Conservation (phyloP, 805 yeast species). For the Suhomyces sp. region DNA sequence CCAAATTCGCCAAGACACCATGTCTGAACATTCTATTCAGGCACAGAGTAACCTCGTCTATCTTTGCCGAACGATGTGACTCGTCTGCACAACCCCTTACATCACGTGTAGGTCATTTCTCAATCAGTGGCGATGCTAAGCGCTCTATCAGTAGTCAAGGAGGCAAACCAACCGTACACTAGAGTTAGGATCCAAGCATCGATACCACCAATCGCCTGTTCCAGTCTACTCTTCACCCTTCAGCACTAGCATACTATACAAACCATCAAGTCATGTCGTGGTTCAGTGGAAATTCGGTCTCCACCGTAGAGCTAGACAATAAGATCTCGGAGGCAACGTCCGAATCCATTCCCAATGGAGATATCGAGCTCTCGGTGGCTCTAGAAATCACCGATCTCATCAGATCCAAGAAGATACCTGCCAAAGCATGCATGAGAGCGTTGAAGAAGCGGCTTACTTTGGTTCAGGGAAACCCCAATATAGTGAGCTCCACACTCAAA, state of each 20-base stretch:
- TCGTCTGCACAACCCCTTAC: not conserved
- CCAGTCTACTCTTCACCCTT: not conserved
- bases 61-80: not conserved
- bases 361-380: constrained; percentile 66
- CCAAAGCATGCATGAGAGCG: constrained; percentile 83
- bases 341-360: constrained; percentile 90
- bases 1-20: not conserved
- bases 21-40: not conserved
- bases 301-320: constrained; percentile 48
- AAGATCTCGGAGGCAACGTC: constrained; percentile 77
- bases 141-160: not conserved
- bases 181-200: not conserved
- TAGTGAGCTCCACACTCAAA: constrained; percentile 70
- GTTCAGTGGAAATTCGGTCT: constrained; percentile 41
- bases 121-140: not conserved
- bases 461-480: constrained; percentile 70
- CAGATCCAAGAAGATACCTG: constrained; percentile 71
- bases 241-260: no score
- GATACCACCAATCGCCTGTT: not conserved
- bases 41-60: not conserved
- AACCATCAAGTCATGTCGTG: constrained; percentile 45
- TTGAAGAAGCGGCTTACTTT: constrained; percentile 68
- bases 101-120: not conserved
- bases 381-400: constrained; percentile 86
- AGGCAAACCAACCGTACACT: not conserved